A percentile compares a stretch with the other conserved stretches of the same genome.
phyloP scores from a whole-genome alignment of 2,329 filamentous ascomycete species.

The Aspergillus sp. region DNA sequence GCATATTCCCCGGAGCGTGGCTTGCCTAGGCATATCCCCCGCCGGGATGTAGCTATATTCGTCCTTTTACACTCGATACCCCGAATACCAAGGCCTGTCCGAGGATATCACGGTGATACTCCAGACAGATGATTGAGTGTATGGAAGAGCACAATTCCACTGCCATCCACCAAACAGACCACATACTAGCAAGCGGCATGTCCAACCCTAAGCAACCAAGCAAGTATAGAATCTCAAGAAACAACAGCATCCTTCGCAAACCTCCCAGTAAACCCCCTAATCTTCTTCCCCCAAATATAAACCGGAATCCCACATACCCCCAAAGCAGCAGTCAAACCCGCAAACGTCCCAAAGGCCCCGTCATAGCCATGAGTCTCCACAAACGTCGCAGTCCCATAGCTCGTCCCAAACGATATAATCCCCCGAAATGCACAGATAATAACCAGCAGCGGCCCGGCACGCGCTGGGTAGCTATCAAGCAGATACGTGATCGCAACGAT shows the following conservation, averaged over 20 bases:
- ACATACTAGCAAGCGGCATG: too few species aligned
- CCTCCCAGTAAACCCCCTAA: conserved; percentile 25
- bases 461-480: conserved; percentile 46
- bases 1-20: too few species aligned
- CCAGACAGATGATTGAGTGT: too few species aligned
- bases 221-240: neutral
- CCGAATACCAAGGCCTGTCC: too few species aligned
- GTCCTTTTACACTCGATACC: too few species aligned
- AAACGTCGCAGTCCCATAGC: conserved; percentile 37
- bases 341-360: conserved; percentile 34
- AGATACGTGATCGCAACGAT: conserved; percentile 48
- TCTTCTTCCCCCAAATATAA: conserved; percentile 34
- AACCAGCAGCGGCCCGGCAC: conserved; percentile 45
- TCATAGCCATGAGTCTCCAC: conserved; percentile 31
- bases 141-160: too few species aligned
- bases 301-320: conserved; percentile 30
- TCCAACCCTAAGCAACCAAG: too few species aligned
- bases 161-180: too few species aligned
- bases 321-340: conserved; percentile 30
- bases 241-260: conserved; percentile 14
- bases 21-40: too few species aligned
- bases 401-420: conserved; percentile 47
- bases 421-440: conserved; percentile 50
- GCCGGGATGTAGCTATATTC: too few species aligned
- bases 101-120: too few species aligned